Evolutionary conservation across 2,329 filamentous ascomycete genomes (phyloP).

Genomic region (Hymenoscyphus repandus): DNA sequence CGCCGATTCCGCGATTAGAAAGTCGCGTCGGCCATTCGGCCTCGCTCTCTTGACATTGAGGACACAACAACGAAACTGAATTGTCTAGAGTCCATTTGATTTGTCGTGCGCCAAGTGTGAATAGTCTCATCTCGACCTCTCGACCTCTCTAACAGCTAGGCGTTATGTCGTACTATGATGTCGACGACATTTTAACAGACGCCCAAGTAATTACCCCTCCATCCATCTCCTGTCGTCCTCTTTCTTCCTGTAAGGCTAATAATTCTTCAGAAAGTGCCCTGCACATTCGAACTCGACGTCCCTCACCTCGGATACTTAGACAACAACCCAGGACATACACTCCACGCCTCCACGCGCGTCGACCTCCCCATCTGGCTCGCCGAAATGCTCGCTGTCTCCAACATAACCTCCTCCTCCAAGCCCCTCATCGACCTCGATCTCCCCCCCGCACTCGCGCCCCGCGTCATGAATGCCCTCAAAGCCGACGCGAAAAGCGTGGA

Average conservation of each 20-base stretch:
- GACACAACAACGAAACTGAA: neutral
- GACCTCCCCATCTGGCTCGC: conserved; percentile 90
- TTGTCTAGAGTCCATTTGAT: neutral
- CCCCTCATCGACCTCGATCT: conserved; percentile 77
- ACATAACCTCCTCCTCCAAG: conserved; percentile 28
- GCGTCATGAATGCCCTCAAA: conserved; percentile 83
- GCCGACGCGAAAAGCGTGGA: conserved; percentile 85
- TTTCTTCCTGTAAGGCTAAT: conserved; percentile 11
- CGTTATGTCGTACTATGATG: conserved; percentile 74
- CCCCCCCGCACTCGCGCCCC: conserved; percentile 68
- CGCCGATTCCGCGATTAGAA: conserved; percentile 8
- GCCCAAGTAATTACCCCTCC: conserved; percentile 55
- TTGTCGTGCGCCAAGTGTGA: neutral
- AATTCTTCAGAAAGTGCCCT: conserved; percentile 74
- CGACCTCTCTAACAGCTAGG: neutral
- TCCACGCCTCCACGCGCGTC: conserved; percentile 76
- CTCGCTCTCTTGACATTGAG: too few relatives aligned
- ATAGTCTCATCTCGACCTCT: neutral
- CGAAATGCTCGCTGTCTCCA: conserved; percentile 78
- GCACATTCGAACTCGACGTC: conserved; percentile 87
- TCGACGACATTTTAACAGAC: conserved; percentile 79
- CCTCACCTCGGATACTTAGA: conserved; percentile 85
- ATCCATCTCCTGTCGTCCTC: conserved; percentile 1
- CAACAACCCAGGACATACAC: conserved; percentile 64
- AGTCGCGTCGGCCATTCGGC: too few relatives aligned